These are phyloP conservation scores for Boeremia lycopersici DNA, from an alignment of 2,329 filamentous ascomycete genomes.

Conservation along the genomic window DNA sequence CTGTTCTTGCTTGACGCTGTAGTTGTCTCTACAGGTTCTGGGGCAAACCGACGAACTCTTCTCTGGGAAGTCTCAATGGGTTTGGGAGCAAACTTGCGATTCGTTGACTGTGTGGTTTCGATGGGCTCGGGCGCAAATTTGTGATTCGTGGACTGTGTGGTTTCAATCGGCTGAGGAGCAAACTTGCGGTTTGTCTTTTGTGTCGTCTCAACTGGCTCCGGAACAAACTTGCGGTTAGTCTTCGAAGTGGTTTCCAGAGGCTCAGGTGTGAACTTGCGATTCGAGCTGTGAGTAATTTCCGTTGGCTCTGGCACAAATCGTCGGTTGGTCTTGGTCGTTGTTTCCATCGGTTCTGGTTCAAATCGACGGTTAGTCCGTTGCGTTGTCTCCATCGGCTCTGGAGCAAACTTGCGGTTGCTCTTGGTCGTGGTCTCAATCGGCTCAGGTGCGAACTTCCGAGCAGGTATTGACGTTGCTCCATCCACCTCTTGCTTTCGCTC, in stretches of 20 bases:
- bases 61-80: slow-evolving; percentile 31
- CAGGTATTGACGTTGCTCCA: too few species aligned
- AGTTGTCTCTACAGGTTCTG: slow-evolving; percentile 37
- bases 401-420: slow-evolving; percentile 61
- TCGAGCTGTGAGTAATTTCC: slow-evolving; percentile 34
- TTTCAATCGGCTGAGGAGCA: slow-evolving; percentile 74
- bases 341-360: slow-evolving; percentile 75
- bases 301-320: slow-evolving; percentile 40
- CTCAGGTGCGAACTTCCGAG: too few species aligned
- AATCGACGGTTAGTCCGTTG: slow-evolving; percentile 62
- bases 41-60: slow-evolving; percentile 51
- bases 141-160: slow-evolving; percentile 59
- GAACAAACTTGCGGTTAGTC: slow-evolving; percentile 31
- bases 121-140: slow-evolving; percentile 50
- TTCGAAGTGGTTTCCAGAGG: slow-evolving; percentile 47
- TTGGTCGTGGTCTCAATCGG: too few species aligned
- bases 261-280: slow-evolving; percentile 64
- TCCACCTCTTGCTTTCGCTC: slow-evolving; percentile 68
- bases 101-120: slow-evolving; percentile 43
- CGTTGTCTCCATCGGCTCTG: slow-evolving; percentile 75
- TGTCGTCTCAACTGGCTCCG: slow-evolving; percentile 35
- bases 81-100: slow-evolving; percentile 33
- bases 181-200: slow-evolving; percentile 60
- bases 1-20: slow-evolving; percentile 29
- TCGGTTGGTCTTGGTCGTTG: slow-evolving; percentile 59